Evolutionary conservation across 371 early-diverging fungal species (phyloP).

Genomic region (Nematocida ausubeli): DNA sequence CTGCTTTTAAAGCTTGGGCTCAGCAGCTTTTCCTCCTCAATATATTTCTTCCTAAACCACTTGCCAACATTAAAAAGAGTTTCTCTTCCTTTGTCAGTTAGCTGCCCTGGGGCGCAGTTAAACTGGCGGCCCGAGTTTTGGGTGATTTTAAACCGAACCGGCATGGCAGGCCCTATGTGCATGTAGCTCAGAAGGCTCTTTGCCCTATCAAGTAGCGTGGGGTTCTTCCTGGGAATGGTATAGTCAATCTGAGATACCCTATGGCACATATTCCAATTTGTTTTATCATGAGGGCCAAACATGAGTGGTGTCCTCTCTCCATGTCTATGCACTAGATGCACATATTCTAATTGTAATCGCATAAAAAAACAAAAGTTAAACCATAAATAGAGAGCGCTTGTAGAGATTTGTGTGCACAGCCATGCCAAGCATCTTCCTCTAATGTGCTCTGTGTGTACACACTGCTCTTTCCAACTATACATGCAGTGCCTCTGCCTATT

Average conservation of each 20-base stretch:
- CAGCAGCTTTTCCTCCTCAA: slow-evolving; percentile 14
- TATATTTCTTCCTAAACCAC: slow-evolving; percentile 41
- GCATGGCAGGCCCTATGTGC: slow-evolving; percentile 1
- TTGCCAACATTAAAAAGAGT: slow-evolving; percentile 34
- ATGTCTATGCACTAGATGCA: slow-evolving; percentile 50
- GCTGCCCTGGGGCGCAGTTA: slow-evolving; percentile 56
- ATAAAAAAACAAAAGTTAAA: slow-evolving; percentile 44
- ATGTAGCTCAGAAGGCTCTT: slow-evolving; percentile 20
- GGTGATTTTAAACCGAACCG: slow-evolving; percentile 17
- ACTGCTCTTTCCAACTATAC: too few relatives aligned
- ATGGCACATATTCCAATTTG: slow-evolving; percentile 55
- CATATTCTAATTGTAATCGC: slow-evolving; percentile 35
- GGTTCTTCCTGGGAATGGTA: slow-evolving; percentile 6
- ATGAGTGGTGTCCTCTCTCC: slow-evolving; percentile 53
- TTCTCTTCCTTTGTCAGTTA: slow-evolving; percentile 35
- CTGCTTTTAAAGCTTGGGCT: slow-evolving; percentile 17
- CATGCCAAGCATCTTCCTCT: too few relatives aligned
- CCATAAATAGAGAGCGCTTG: too few relatives aligned
- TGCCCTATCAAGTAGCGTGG: slow-evolving; percentile 2
- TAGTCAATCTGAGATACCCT: slow-evolving; percentile 44
- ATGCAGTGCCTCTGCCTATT: too few relatives aligned
- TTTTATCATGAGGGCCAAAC: slow-evolving; percentile 52
- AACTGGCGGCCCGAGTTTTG: slow-evolving; percentile 33
- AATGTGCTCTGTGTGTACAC: too few relatives aligned
- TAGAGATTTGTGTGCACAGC: too few relatives aligned